Conservation (phyloP, 2,329 filamentous ascomycete species). For the Colletotrichum tabaci region DNA sequence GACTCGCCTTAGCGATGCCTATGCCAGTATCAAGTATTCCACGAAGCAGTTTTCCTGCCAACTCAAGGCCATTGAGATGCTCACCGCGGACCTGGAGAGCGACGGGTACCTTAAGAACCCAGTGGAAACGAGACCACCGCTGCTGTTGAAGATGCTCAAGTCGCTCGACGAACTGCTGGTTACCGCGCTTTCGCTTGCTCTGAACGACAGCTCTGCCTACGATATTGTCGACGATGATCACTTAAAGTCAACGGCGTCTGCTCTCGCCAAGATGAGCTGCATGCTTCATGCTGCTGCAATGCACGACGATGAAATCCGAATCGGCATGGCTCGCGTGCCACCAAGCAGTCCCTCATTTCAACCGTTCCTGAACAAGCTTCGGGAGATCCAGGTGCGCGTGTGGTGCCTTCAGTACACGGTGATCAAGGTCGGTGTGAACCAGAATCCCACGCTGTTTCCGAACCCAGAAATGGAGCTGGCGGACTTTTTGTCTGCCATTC, state of each 20-base stretch:
- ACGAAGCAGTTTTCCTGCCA: conserved; percentile 93
- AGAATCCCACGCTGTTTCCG: conserved; percentile 75
- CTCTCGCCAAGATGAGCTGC: conserved; percentile 79
- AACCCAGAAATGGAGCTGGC: conserved; percentile 80
- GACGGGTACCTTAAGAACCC: conserved; percentile 76
- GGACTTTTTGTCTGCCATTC: conserved; percentile 84
- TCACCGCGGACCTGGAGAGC: conserved; percentile 73
- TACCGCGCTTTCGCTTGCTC: conserved; percentile 77
- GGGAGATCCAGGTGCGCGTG: conserved; percentile 88
- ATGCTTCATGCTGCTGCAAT: conserved; percentile 85
- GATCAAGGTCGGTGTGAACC: conserved; percentile 80
- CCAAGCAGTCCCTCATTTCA: conserved; percentile 70
- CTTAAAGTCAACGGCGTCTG: conserved; percentile 79
- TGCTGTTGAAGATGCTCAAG: conserved; percentile 83
- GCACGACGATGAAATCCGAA: conserved; percentile 87
- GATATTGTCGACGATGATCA: conserved; percentile 89
- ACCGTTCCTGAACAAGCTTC: conserved; percentile 77
- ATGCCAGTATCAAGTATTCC: conserved; percentile 84
- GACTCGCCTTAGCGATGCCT: conserved; percentile 92
- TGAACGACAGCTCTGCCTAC: conserved; percentile 79
- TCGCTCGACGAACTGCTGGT: conserved; percentile 83
- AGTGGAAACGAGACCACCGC: conserved; percentile 75
- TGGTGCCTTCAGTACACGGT: conserved; percentile 92
- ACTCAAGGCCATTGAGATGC: conserved; percentile 86
- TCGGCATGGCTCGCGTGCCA: conserved; percentile 78